These are phyloP conservation scores for Trypanosoma theileri DNA, from an alignment of 208 protist species.

Conservation along the genomic window DNA sequence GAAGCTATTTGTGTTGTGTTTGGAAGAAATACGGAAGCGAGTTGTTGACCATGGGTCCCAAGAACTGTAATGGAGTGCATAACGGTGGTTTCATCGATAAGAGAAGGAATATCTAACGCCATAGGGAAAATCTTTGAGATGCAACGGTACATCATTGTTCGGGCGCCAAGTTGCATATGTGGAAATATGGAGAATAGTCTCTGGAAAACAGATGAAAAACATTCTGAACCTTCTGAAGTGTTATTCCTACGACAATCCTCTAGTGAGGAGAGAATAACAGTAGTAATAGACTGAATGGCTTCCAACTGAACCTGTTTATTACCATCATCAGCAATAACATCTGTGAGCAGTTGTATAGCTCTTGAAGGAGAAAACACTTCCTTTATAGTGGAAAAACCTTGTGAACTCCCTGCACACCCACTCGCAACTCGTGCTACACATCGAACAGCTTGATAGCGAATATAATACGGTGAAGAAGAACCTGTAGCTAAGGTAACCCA, in stretches of 20 bases:
- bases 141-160: constrained; percentile 12
- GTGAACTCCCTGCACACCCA: constrained; percentile 3
- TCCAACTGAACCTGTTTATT: constrained; percentile 44
- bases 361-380: constrained; percentile 5
- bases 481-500: constrained; percentile 4
- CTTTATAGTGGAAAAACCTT: not conserved
- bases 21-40: constrained; percentile 28
- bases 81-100: constrained; percentile 7
- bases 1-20: constrained; percentile 19
- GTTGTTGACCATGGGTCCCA: constrained; percentile 15
- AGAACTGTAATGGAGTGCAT: constrained; percentile 7
- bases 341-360: constrained; percentile 22
- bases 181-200: constrained; percentile 14
- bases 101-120: not conserved
- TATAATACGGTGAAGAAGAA: constrained; percentile 13
- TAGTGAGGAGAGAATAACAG: constrained; percentile 1
- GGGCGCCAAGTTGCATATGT: constrained; percentile 12
- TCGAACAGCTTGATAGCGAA: constrained; percentile 33
- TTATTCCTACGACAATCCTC: not conserved
- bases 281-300: constrained; percentile 29
- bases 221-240: not conserved
- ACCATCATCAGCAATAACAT: constrained; percentile 24
- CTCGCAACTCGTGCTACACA: constrained; percentile 21
- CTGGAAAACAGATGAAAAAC: constrained; percentile 12
- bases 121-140: constrained; percentile 18